Percentiles rank a stretch among this genome's conserved stretches.
phyloP scores from a whole-genome alignment of 768 basidiomycete species.

The Calvatia gigantea region DNA sequence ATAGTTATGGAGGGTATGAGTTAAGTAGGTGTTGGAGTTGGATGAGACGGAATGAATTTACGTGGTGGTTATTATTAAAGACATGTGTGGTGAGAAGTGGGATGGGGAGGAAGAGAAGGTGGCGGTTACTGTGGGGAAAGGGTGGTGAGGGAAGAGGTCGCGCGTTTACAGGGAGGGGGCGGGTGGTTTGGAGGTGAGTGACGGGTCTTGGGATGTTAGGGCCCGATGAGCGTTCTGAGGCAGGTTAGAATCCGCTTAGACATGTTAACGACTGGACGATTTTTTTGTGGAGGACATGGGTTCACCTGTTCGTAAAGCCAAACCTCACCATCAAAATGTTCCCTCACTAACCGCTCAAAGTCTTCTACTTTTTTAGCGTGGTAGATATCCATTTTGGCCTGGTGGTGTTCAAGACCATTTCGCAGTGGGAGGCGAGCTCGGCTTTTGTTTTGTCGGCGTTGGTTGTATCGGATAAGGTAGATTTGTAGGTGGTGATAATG shows the following conservation, averaged over 20 bases:
- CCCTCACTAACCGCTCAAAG: slow-evolving; percentile 51
- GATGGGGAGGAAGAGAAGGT: neutral
- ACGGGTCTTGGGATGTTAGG: slow-evolving; percentile 46
- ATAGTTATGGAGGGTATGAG: neutral
- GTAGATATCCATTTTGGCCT: slow-evolving; percentile 84
- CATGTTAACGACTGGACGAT: neutral
- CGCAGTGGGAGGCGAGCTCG: slow-evolving; percentile 69
- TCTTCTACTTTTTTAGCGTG: slow-evolving; percentile 72
- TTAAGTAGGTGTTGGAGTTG: too few species aligned
- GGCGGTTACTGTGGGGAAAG: neutral
- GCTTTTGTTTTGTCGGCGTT: slow-evolving; percentile 37
- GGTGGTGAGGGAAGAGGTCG: slow-evolving; percentile 36
- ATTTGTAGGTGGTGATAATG: slow-evolving; percentile 73
- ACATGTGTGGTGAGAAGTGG: neutral
- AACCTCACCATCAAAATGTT: slow-evolving; percentile 79
- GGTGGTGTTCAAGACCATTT: slow-evolving; percentile 84
- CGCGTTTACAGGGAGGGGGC: slow-evolving; percentile 75
- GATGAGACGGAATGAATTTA: too few species aligned
- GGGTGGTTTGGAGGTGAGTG: slow-evolving; percentile 45
- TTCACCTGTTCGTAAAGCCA: slow-evolving; percentile 66
- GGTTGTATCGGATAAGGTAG: slow-evolving; percentile 61
- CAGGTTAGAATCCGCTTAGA: slow-evolving; percentile 53
- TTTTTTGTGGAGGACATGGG: neutral
- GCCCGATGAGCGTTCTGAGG: slow-evolving; percentile 52
- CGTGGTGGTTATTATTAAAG: neutral